phyloP scores from a whole-genome alignment of 371 early-diverging fungal genomes.

The Mucor circinelloides region DNA sequence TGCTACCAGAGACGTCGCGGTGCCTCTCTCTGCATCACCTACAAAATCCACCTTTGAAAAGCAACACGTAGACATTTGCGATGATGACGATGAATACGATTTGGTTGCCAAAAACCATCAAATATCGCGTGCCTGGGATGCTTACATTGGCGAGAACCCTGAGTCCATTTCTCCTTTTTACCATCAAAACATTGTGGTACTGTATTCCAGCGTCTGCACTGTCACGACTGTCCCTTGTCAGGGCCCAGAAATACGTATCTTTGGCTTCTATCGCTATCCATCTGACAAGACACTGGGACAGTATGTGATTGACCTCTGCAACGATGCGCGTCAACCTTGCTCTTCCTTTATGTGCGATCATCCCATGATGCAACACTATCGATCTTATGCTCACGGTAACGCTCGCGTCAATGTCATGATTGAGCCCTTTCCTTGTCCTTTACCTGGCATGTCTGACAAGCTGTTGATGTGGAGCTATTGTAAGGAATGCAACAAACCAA shows the following conservation, averaged over 20 bases:
- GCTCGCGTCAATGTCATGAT: conserved; percentile 81
- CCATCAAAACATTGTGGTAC: conserved; percentile 76
- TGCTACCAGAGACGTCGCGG: neutral
- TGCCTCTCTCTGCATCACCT: conserved; percentile 26
- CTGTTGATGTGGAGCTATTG: conserved; percentile 95
- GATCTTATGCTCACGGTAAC: conserved; percentile 86
- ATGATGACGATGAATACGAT: conserved; percentile 37
- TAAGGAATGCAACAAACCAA: conserved; percentile 67
- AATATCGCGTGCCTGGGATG: conserved; percentile 59
- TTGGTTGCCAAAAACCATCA: conserved; percentile 53
- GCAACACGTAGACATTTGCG: conserved; percentile 4
- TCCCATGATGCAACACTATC: conserved; percentile 78
- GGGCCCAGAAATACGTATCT: conserved; percentile 76
- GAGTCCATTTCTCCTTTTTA: conserved; percentile 68
- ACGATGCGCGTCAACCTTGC: conserved; percentile 70
- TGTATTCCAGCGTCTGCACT: conserved; percentile 74
- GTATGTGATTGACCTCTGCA: conserved; percentile 84
- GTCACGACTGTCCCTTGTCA: conserved; percentile 74
- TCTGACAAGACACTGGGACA: conserved; percentile 89
- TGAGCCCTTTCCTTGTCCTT: conserved; percentile 68
- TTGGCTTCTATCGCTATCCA: conserved; percentile 79
- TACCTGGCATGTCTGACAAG: conserved; percentile 72
- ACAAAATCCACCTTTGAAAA: conserved; percentile 32
- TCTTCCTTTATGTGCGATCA: conserved; percentile 73
- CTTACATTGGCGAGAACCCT: conserved; percentile 59